phyloP scores from a whole-genome alignment of 441 rosid species.

The Populus hybrid region DNA sequence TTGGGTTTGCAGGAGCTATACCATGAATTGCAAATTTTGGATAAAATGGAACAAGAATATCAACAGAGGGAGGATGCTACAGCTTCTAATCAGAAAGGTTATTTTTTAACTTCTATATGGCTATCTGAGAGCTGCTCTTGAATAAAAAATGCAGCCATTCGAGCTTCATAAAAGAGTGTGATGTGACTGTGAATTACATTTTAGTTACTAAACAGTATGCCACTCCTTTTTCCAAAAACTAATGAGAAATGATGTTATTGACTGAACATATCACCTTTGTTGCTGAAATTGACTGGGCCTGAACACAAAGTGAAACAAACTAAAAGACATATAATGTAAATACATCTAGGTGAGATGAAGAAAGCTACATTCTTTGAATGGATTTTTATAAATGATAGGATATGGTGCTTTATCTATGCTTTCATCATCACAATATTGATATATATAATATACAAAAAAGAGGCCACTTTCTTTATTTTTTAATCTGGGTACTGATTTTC shows the following conservation, averaged over 20 bases:
- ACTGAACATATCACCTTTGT: neutral
- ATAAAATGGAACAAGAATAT: constrained; percentile 89
- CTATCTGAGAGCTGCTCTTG: neutral
- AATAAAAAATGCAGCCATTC: neutral
- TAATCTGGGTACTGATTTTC: neutral
- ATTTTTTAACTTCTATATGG: neutral
- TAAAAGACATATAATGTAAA: neutral
- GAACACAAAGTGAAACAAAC: neutral
- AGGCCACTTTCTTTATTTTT: neutral
- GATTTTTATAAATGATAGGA: neutral
- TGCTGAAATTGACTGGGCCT: neutral
- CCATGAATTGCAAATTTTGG: constrained; percentile 85
- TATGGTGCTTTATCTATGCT: neutral
- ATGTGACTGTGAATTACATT: neutral
- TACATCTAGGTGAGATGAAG: neutral
- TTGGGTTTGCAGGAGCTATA: constrained; percentile 68
- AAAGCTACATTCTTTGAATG: neutral
- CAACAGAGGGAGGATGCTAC: constrained; percentile 58
- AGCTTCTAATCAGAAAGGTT: constrained; percentile 63
- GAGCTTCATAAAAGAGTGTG: neutral
- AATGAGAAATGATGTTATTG: neutral
- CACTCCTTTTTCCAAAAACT: neutral
- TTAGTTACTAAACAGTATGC: neutral
- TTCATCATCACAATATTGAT: neutral
- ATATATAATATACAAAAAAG: no score